Percentiles rank a stretch among this genome's conserved stretches.
Conservation (phyloP, 2,329 filamentous ascomycete genomes). For the Paraphoma chrysanthemicola region DNA sequence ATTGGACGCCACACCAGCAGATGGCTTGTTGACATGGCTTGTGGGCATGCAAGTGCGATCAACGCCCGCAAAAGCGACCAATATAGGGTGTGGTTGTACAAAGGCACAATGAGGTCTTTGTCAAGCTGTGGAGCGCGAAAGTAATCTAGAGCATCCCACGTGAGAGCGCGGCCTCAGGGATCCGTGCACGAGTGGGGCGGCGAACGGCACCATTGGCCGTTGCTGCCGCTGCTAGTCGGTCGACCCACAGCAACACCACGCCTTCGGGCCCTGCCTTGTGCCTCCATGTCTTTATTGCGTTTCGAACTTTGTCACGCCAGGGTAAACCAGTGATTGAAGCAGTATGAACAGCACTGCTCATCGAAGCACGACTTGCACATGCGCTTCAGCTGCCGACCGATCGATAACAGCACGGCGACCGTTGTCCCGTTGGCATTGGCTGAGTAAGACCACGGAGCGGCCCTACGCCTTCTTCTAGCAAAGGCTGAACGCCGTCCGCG, state of each 20-base stretch:
- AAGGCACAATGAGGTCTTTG: conserved; percentile 7
- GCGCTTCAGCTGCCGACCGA: neutral
- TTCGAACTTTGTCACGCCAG: neutral
- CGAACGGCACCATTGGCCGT: conserved; percentile 10
- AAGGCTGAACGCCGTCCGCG: conserved; percentile 9
- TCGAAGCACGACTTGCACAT: no score
- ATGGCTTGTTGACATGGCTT: neutral
- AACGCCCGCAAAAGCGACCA: neutral
- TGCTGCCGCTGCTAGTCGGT: neutral
- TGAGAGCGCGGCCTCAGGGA: conserved; percentile 10
- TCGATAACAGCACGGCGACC: neutral
- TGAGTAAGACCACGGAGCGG: conserved; percentile 24
- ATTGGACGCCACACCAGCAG: conserved; percentile 1
- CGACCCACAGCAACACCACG: conserved; percentile 1
- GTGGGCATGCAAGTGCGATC: neutral
- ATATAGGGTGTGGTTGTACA: conserved; percentile 10
- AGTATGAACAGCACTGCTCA: neutral
- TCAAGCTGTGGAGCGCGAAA: neutral
- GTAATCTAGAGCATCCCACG: conserved; percentile 10
- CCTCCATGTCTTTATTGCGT: neutral
- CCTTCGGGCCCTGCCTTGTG: neutral
- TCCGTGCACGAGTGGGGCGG: conserved; percentile 16
- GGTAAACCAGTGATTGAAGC: neutral
- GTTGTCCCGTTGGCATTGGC: conserved; percentile 7
- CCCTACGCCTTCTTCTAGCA: conserved; percentile 6